Conservation (phyloP, 2,329 filamentous ascomycete genomes). For the Leptographium lundbergii region DNA sequence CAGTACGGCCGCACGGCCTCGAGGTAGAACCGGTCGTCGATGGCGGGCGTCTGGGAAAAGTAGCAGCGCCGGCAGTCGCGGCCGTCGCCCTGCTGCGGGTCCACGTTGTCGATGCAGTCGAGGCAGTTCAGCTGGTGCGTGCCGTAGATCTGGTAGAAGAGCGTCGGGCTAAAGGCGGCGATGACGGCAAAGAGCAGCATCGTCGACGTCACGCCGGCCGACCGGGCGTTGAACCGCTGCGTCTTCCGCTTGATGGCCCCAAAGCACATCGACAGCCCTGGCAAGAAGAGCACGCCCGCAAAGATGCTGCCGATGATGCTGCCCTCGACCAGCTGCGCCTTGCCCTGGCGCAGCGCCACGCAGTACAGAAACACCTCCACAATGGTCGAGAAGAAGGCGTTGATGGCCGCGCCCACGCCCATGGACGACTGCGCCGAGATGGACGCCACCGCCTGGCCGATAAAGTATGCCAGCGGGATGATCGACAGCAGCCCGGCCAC, state of each 20-base stretch:
- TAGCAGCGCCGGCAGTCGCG: constrained; percentile 86
- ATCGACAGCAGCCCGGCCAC: constrained; percentile 75
- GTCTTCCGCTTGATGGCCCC: constrained; percentile 96
- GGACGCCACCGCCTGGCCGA: constrained; percentile 93
- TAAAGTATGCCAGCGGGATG: constrained; percentile 95
- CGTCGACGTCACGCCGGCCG: constrained; percentile 90
- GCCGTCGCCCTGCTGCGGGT: constrained; percentile 20
- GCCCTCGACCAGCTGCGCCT: constrained; percentile 84
- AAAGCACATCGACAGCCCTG: constrained; percentile 96
- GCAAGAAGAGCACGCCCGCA: constrained; percentile 86
- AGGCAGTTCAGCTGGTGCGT: constrained; percentile 90
- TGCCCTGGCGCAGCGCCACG: constrained; percentile 82
- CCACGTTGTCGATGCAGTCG: constrained; percentile 40
- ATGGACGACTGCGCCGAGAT: constrained; percentile 98
- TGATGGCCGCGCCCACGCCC: constrained; percentile 92
- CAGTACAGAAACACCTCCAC: constrained; percentile 98
- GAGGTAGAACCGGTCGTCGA: constrained; percentile 79
- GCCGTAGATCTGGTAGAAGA: constrained; percentile 98
- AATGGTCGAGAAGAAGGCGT: constrained; percentile 94
- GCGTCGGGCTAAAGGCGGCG: constrained; percentile 83
- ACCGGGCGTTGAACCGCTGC: constrained; percentile 93
- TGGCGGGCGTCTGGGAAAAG: constrained; percentile 75
- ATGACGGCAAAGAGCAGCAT: constrained; percentile 97
- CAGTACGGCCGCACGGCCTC: constrained; percentile 89
- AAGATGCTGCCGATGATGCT: constrained; percentile 98